phyloP scores from a whole-genome alignment of 108 stramenopile species.

The Aureococcus anophagefferens region DNA sequence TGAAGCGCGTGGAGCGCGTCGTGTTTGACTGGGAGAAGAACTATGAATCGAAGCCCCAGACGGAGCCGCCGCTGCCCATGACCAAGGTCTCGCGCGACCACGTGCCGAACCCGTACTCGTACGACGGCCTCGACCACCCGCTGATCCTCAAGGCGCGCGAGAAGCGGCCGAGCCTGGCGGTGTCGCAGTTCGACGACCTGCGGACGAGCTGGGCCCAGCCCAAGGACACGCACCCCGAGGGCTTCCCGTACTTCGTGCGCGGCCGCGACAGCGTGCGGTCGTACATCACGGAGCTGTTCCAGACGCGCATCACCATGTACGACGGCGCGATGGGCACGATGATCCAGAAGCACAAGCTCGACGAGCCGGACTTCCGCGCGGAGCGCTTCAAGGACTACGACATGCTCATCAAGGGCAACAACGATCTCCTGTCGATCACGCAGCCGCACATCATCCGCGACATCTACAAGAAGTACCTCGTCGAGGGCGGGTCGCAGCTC shows the following conservation, averaged over 20 bases:
- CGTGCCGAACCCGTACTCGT: conserved; percentile 65
- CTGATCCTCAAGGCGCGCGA: conserved; percentile 63
- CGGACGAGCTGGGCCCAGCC: conserved; percentile 63
- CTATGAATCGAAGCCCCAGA: conserved; percentile 50
- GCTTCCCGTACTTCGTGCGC: conserved; percentile 79
- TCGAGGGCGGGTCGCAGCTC: conserved; percentile 76
- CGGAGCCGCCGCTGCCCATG: conserved; percentile 73
- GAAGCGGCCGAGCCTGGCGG: conserved; percentile 33
- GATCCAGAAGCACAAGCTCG: conserved; percentile 90
- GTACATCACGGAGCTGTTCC: conserved; percentile 78
- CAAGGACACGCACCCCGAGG: conserved; percentile 48
- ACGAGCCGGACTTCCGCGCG: conserved; percentile 91
- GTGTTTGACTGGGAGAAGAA: conserved; percentile 65
- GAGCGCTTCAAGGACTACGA: conserved; percentile 86
- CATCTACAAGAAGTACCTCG: conserved; percentile 85
- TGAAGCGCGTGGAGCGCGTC: conserved; percentile 28
- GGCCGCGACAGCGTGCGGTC: conserved; percentile 77
- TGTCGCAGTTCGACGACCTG: conserved; percentile 7
- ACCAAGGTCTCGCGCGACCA: conserved; percentile 73
- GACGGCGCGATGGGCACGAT: conserved; percentile 99
- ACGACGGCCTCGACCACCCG: conserved; percentile 61
- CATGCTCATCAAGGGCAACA: conserved; percentile 92
- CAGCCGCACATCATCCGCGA: conserved; percentile 88
- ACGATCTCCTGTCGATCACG: conserved; percentile 88
- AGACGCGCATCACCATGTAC: conserved; percentile 65